Conservation (phyloP, 164 flowering plant species). For the Hamamelis virginiana region DNA sequence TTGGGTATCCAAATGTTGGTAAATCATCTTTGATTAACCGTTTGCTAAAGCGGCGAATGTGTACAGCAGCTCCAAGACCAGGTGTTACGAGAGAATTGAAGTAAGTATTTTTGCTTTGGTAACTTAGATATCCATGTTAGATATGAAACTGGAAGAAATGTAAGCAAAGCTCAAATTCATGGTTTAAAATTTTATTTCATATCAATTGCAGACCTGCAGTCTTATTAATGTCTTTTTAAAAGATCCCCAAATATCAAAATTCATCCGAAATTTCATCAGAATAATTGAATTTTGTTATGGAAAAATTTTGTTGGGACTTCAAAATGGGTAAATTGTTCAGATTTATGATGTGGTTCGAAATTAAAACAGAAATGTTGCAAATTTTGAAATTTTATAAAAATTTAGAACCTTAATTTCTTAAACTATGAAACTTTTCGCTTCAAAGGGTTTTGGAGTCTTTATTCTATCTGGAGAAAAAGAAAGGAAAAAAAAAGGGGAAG, state of each 20-base stretch:
- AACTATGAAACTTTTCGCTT: background rate
- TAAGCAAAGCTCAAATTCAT: background rate
- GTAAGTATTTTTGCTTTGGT: slow-evolving; percentile 37
- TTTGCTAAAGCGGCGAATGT: slow-evolving; percentile 85
- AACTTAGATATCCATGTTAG: background rate
- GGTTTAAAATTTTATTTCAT: background rate
- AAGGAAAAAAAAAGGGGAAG: background rate
- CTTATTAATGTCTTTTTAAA: no score
- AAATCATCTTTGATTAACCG: slow-evolving; percentile 97
- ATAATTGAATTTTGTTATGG: no score
- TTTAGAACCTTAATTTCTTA: background rate
- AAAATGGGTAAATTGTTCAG: background rate
- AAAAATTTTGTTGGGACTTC: background rate
- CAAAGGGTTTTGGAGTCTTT: background rate
- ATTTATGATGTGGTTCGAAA: background rate
- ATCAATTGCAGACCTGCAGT: background rate
- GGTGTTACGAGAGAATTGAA: slow-evolving; percentile 91
- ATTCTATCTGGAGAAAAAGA: background rate
- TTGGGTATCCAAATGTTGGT: slow-evolving; percentile 99
- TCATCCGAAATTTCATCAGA: no score
- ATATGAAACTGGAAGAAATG: background rate
- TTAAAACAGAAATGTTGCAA: background rate
- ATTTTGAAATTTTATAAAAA: background rate
- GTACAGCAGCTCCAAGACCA: slow-evolving; percentile 96
- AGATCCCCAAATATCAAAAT: background rate